These are phyloP conservation scores for Knoxia roxburghii DNA, from an alignment of 257 asterid species.

Conservation along the genomic window DNA sequence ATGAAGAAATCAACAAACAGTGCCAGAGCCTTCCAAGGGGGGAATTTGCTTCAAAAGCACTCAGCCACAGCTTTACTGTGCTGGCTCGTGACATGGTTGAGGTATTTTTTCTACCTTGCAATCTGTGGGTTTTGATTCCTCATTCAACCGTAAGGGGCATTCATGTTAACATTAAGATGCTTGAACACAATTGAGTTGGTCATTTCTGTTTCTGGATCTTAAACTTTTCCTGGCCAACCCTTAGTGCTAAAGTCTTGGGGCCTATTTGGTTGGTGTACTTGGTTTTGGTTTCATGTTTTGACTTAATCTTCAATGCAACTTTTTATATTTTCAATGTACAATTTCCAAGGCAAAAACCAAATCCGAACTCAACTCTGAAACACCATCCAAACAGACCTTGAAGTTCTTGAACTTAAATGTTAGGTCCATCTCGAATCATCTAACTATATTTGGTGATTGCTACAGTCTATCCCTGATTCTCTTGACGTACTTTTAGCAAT, in stretches of 20 bases:
- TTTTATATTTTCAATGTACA: no score
- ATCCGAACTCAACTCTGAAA: no score
- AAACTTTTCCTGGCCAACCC: neutral
- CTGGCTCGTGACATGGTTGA: conserved; percentile 84
- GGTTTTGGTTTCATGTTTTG: no score
- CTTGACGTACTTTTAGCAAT: no score
- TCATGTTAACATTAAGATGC: neutral
- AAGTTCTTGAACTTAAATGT: no score
- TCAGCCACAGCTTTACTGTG: conserved; percentile 80
- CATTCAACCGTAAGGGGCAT: neutral
- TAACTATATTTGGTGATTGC: no score
- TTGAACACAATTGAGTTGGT: neutral
- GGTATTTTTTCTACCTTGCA: conserved; percentile 36
- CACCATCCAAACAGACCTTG: no score
- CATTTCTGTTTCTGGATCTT: neutral
- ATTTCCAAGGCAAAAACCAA: no score
- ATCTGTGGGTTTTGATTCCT: neutral
- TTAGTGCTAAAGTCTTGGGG: neutral
- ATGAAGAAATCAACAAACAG: conserved; percentile 67
- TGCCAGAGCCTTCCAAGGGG: conserved; percentile 89
- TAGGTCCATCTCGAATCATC: no score
- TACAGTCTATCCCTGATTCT: no score
- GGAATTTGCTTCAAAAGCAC: conserved; percentile 74
- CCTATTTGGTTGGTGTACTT: no score
- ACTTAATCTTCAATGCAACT: no score